Evolutionary conservation across 441 rosid genomes (phyloP).

Genomic region (Corymbia citriodora): DNA sequence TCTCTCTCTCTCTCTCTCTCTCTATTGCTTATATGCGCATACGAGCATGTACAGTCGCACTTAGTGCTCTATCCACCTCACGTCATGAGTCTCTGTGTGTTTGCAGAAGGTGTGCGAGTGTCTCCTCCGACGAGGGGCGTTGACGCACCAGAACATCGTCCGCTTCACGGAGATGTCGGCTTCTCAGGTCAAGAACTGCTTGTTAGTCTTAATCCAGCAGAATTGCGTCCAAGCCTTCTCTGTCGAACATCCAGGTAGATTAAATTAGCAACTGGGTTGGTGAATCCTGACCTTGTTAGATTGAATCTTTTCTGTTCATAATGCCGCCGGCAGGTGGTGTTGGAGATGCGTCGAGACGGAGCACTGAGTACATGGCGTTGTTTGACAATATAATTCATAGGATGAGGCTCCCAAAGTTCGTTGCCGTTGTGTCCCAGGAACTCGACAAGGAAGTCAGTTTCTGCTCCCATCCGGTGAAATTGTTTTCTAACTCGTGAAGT

Average conservation of each 20-base stretch:
- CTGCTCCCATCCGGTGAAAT: background rate
- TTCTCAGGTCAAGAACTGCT: slow-evolving; percentile 52
- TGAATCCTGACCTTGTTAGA: background rate
- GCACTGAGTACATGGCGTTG: slow-evolving; percentile 50
- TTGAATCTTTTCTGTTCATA: background rate
- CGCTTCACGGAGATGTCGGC: slow-evolving; percentile 34
- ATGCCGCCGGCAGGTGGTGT: slow-evolving; percentile 28
- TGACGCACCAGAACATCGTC: slow-evolving; percentile 35
- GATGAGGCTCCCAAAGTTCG: slow-evolving; percentile 60
- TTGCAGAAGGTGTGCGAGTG: slow-evolving; percentile 82
- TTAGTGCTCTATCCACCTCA: background rate
- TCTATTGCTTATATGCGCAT: background rate
- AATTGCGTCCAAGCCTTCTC: slow-evolving; percentile 80
- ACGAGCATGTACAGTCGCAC: too few species aligned
- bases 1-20: background rate
- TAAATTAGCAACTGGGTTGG: background rate
- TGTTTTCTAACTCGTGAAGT: background rate
- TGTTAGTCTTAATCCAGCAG: slow-evolving; percentile 77
- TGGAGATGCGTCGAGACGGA: slow-evolving; percentile 36
- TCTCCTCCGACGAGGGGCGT: slow-evolving; percentile 69
- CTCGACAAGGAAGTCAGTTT: slow-evolving; percentile 42
- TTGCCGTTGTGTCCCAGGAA: slow-evolving; percentile 30
- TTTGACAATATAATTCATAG: slow-evolving; percentile 70
- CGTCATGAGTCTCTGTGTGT: background rate
- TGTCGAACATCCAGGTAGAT: slow-evolving; percentile 41